phyloP scores from a whole-genome alignment of 2,329 filamentous ascomycete species.

The Botryotinia calthae region DNA sequence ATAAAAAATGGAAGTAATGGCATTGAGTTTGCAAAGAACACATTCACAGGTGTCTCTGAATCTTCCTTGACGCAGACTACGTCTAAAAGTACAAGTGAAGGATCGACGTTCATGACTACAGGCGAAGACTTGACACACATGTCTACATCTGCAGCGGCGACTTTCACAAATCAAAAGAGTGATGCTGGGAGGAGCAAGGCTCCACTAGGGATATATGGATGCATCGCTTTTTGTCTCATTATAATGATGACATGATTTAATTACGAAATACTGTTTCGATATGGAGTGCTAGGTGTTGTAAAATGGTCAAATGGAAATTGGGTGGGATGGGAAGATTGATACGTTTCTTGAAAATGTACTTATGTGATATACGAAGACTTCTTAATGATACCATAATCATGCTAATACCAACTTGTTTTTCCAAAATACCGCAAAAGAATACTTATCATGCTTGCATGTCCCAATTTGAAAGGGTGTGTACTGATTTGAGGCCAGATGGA shows the following conservation, averaged over 20 bases:
- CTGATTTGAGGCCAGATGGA: not conserved
- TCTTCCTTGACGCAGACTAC: conserved; percentile 28
- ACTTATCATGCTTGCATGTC: not conserved
- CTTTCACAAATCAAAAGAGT: not conserved
- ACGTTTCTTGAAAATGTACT: not conserved
- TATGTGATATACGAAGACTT: not conserved
- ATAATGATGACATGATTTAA: not conserved
- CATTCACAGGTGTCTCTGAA: conserved; percentile 27
- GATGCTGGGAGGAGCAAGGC: not conserved
- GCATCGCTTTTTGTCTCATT: not conserved
- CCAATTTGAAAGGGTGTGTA: not conserved
- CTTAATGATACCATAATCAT: not conserved
- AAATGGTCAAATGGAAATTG: not conserved
- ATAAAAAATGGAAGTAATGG: conserved; percentile 51
- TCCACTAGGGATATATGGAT: not conserved
- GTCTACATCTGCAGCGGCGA: not conserved
- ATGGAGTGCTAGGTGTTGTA: not conserved
- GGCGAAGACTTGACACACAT: not conserved
- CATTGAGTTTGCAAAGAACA: conserved; percentile 35
- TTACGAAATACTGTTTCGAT: not conserved
- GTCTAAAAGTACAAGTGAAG: conserved; percentile 27
- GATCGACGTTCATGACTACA: not conserved
- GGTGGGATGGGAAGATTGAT: not conserved
- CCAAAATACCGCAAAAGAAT: not conserved
- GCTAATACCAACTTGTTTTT: not conserved